A percentile compares a stretch with the other conserved stretches of the same genome.
Evolutionary conservation across 306 rosid genomes (phyloP).

Genomic region (Glycine latifolia): DNA sequence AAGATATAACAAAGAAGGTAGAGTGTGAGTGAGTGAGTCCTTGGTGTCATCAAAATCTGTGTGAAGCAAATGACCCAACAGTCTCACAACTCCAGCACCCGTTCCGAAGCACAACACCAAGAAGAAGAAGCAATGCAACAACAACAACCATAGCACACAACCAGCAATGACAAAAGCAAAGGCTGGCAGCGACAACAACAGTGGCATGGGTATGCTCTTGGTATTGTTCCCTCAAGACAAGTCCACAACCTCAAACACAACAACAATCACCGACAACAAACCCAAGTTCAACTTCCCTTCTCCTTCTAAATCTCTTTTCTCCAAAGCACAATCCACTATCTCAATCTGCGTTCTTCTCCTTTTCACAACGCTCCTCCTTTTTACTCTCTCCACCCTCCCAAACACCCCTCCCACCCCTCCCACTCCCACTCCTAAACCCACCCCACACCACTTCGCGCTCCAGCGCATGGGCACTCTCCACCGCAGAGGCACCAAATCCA

Average conservation of each 20-base stretch:
- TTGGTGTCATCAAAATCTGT: neutral
- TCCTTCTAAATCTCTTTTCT: conserved; percentile 42
- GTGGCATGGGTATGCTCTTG: conserved; percentile 67
- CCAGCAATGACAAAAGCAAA: neutral
- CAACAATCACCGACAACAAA: conserved; percentile 36
- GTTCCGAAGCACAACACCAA: neutral
- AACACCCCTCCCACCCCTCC: conserved; percentile 43
- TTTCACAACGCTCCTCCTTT: conserved; percentile 79
- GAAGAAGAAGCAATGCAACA: neutral
- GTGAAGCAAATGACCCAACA: conserved; percentile 50
- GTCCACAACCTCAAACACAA: neutral
- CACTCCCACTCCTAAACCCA: neutral
- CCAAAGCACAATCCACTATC: conserved; percentile 79
- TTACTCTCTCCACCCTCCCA: conserved; percentile 89
- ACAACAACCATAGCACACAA: no score
- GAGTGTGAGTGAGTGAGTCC: neutral
- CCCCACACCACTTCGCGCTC: conserved; percentile 30
- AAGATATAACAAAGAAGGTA: neutral
- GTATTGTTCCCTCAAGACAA: conserved; percentile 73
- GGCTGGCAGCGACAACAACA: neutral
- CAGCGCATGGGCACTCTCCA: conserved; percentile 73
- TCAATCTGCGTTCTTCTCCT: conserved; percentile 79
- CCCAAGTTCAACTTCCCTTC: conserved; percentile 47
- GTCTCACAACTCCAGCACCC: neutral
- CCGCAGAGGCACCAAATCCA: conserved; percentile 75